Percentiles rank a stretch among this genome's conserved stretches.
Evolutionary conservation across 2,329 filamentous ascomycete species (phyloP).

Genomic region (Aschersonia sp.): DNA sequence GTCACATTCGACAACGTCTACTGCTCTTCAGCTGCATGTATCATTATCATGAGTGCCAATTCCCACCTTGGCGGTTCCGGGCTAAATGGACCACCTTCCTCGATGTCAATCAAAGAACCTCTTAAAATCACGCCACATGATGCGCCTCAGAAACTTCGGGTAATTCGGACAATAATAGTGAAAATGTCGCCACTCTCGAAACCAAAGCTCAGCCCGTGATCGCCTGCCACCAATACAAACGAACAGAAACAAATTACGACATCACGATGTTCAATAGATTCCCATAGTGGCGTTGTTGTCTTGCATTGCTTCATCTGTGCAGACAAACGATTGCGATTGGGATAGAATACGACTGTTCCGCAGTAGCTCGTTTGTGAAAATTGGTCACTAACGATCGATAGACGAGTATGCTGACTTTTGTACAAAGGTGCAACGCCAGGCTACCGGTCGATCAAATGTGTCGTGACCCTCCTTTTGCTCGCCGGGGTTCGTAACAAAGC

Average conservation of each 20-base stretch:
- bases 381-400: no score
- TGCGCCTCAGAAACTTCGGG: constrained; percentile 4
- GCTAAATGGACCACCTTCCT: constrained; percentile 12
- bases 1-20: constrained; percentile 17
- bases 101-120: constrained; percentile 9
- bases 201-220: constrained; percentile 16
- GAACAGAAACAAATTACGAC: neutral
- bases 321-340: neutral
- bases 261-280: neutral
- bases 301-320: neutral
- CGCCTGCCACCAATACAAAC: constrained; percentile 9
- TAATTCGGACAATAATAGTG: constrained; percentile 17
- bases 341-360: no score
- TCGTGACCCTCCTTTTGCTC: no score
- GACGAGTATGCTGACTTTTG: no score
- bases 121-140: constrained; percentile 3
- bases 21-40: constrained; percentile 16
- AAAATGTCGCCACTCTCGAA: constrained; percentile 15
- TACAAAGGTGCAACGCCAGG: no score
- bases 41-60: constrained; percentile 10
- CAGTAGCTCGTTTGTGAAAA: no score
- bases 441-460: no score
- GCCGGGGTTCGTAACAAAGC: no score
- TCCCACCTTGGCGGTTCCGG: constrained; percentile 12
- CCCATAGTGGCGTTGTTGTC: neutral